phyloP scores from a whole-genome alignment of 352 stramenopile species.

The Globisporangium perplexum region DNA sequence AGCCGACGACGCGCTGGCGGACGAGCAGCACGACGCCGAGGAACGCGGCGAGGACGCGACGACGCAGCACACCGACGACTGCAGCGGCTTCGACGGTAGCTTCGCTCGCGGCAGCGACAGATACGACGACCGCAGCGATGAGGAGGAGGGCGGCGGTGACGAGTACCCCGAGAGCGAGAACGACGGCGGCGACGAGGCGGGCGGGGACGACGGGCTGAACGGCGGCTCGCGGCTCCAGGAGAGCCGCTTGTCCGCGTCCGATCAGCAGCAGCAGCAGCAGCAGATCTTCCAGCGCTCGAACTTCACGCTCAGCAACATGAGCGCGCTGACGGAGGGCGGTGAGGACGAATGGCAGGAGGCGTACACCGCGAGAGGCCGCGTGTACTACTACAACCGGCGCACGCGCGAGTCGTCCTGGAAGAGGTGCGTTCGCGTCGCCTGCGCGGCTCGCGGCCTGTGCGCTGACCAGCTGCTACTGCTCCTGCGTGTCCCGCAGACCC shows the following conservation, averaged over 20 bases:
- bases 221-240: background rate
- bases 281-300: constrained; percentile 4
- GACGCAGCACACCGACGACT: background rate
- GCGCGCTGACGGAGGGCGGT: constrained; percentile 4
- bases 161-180: constrained; percentile 10
- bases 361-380: constrained; percentile 78
- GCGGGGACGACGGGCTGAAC: background rate
- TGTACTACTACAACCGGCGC: constrained; percentile 87
- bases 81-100: background rate
- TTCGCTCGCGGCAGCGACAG: background rate
- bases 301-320: constrained; percentile 15
- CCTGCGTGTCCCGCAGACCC: constrained; percentile 4
- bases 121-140: constrained; percentile 1
- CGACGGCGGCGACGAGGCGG: constrained; percentile 7
- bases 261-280: background rate
- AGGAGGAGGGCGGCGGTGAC: constrained; percentile 4
- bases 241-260: background rate
- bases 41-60: background rate
- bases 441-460: no score
- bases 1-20: constrained; percentile 1
- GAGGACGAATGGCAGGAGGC: constrained; percentile 75
- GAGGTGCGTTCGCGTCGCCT: constrained; percentile 26
- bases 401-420: constrained; percentile 84
- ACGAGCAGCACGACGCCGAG: background rate
- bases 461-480: background rate